Evolutionary conservation across 1,284 basidiomycete genomes (phyloP).

Genomic region (Apiotrichum veenhuisii): DNA sequence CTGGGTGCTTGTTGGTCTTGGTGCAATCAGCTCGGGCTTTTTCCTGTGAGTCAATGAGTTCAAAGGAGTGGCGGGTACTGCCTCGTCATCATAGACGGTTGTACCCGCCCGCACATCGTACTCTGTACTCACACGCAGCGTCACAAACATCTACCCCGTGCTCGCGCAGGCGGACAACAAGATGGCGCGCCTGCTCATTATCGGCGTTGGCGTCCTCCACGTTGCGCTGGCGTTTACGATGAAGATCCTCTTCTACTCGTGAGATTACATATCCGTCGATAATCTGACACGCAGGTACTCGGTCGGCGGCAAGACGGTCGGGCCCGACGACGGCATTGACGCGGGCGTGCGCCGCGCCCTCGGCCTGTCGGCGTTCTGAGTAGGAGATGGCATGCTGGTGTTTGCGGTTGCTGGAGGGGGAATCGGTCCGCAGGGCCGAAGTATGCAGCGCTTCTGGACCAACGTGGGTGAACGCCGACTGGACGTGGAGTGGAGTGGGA

Average conservation of each 20-base stretch:
- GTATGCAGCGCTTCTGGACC: too few relatives aligned
- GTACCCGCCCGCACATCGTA: too few relatives aligned
- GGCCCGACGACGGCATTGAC: slow-evolving; percentile 26
- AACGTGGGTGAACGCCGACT: too few relatives aligned
- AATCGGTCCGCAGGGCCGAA: too few relatives aligned
- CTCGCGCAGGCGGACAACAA: slow-evolving; percentile 81
- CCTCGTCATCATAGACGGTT: neutral
- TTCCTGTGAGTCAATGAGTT: slow-evolving; percentile 58
- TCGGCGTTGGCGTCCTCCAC: slow-evolving; percentile 67
- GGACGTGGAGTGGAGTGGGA: too few relatives aligned
- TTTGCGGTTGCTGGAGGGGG: too few relatives aligned
- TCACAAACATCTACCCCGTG: slow-evolving; percentile 80
- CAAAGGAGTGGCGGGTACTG: neutral
- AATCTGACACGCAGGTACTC: slow-evolving; percentile 19
- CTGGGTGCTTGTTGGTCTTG: slow-evolving; percentile 71
- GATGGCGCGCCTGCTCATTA: slow-evolving; percentile 70
- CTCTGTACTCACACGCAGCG: slow-evolving; percentile 27
- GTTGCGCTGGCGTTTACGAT: slow-evolving; percentile 71
- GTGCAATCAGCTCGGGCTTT: slow-evolving; percentile 70
- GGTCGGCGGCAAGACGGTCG: slow-evolving; percentile 32
- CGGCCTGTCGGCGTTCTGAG: neutral
- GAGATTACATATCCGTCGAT: slow-evolving; percentile 33
- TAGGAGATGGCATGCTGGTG: too few relatives aligned
- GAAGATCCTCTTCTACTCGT: slow-evolving; percentile 79
- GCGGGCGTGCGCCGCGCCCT: neutral